Base-by-base conservation (phyloP, 1,284 basidiomycete species). In the Irpex sp. region DNA sequence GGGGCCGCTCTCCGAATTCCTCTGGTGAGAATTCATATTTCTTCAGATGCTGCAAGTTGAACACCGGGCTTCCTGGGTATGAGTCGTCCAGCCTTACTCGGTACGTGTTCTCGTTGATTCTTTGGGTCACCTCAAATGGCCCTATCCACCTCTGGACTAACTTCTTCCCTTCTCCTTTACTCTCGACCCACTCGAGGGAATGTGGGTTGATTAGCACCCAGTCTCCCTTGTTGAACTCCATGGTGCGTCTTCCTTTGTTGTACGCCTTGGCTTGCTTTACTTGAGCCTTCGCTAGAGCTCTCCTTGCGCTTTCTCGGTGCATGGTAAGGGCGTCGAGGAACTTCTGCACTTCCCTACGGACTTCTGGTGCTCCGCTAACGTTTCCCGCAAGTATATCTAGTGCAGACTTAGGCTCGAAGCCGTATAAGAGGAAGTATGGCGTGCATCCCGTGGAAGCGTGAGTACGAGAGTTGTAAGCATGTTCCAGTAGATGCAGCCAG, bases 131-230 rank as follows among this genome's bases (percentile, higher is more conserved):
- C 28, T 33, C 28, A 6, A 33, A 33, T 33, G 28, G 28, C 7
- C 28, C 28, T 33, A 33, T 67, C 8, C 62, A 62, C 0, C 69
- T 47, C 18, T 70, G 68, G 0, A 73, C 63, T 2, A 78, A 64
- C 58, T 77, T 77, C 5, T 48, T 55, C 5, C 73, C 73, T 37
- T 66, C 64, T 2, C 73, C 70, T 64, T 72, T 64, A 19, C 55
- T n/a, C 52, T 73, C 61, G 0, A 64, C 58, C 42, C 71, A 61
- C 57, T 74, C 58, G 12, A 74, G 53, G 0, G 65, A 63, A 55
- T 74, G 71, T 4, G 74, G 73, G 49, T 75, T 75, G 1, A 75
- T 62, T 1, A 75, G 61, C 1, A 73, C 74, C 9, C 48, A 39
- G 12, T 71, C 66, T 3, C 74, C 73, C n/a, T 53, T 54, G 35